Base-by-base conservation (phyloP, 2,329 filamentous ascomycete species). In the Trichophyton mentagrophytes region DNA sequence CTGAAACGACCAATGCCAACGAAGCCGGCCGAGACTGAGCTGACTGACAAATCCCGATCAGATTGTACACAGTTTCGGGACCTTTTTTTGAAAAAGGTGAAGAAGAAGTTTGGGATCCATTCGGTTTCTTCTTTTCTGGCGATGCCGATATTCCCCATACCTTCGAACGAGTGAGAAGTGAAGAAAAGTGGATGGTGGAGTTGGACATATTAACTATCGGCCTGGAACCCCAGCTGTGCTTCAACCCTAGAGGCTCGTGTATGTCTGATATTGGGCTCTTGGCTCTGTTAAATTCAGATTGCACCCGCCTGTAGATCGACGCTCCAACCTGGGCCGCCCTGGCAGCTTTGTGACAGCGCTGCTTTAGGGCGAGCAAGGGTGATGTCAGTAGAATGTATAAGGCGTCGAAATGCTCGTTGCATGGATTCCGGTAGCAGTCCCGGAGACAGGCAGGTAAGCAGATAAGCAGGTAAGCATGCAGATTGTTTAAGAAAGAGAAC, bases 161-260 rank as follows among this genome's bases (percentile, higher is more conserved):
- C 20, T 44, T 17, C n/a, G 40, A 44, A n/a, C 40, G 40, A 44
- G 40, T 44, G 40, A 44, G 15, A 44, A 8, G n/a, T n/a, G n/a
- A 44, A 44, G n/a, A 44, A 27, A 47, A 25, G 13, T 15, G n/a
- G 17, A 36, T 6, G 25, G 51, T 55, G 51, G 51, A 55, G 51
- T 44, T 44, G n/a, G 15, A 44, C 40, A 44, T n/a, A 30, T 30
- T 30, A 30, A 53, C 9, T 33, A 53, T 33, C 25, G 49, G 8
- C 49, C 51, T 55, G 51, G 51, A 55, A 55, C 51, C 51, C 51
- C 51, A 55, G 51, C 51, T 55, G 51, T 55, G 51, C 51, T 55
- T 55, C 51, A 55, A 55, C 38, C 51, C 51, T 55, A 36, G 51
- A 36, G n/a, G 27, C 51, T 55, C 51, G 51, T 55, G 51, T 55